phyloP scores from a whole-genome alignment of 129 eudicot species.

The Flaveria bidentis region DNA sequence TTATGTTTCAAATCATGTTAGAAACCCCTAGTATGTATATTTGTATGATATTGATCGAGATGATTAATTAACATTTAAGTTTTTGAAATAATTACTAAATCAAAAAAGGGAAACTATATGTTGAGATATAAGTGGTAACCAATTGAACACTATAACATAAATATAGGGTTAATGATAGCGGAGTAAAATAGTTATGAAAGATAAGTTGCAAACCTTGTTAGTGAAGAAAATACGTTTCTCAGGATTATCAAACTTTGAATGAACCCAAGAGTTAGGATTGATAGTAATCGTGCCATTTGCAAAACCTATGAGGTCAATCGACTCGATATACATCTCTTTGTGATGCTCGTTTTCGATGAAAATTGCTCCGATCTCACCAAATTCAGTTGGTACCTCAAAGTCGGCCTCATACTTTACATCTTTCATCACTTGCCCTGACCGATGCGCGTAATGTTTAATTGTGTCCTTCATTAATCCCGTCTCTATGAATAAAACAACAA shows the following conservation, averaged over 20 bases:
- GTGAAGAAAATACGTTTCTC: slow-evolving; percentile 60
- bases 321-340: slow-evolving; percentile 51
- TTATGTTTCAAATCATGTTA: not conserved
- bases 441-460: slow-evolving; percentile 48
- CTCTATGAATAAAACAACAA: slow-evolving; percentile 29
- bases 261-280: slow-evolving; percentile 62
- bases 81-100: not conserved
- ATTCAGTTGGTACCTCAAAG: slow-evolving; percentile 44
- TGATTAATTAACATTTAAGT: not conserved
- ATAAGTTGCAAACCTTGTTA: slow-evolving; percentile 52
- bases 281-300: slow-evolving; percentile 30
- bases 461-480: slow-evolving; percentile 43
- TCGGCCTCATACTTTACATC: slow-evolving; percentile 39
- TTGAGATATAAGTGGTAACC: not conserved
- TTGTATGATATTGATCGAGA: not conserved
- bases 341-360: slow-evolving; percentile 65
- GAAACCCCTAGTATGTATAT: too few relatives aligned
- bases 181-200: not conserved
- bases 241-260: slow-evolving; percentile 45
- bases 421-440: slow-evolving; percentile 1
- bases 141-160: not conserved
- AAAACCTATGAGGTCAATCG: slow-evolving; percentile 48
- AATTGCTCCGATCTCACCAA: slow-evolving; percentile 67
- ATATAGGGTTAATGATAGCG: not conserved
- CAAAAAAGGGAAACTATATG: not conserved